Evolutionary conservation across 2,329 filamentous ascomycete genomes (phyloP), one percentile per base, ranked within the genome.

Genomic region (Fusarium beomiforme): DNA sequence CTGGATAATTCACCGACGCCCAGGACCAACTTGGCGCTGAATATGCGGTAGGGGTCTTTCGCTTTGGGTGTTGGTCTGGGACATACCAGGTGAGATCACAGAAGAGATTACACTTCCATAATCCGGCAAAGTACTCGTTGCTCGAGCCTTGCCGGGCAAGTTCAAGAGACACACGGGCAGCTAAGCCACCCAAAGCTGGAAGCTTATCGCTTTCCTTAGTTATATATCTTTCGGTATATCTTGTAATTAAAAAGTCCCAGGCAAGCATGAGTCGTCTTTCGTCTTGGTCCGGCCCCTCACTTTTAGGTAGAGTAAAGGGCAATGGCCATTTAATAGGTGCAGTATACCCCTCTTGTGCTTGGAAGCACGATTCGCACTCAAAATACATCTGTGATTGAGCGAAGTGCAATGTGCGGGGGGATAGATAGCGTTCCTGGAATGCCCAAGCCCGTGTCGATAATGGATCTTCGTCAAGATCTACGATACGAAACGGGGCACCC

Each of bases 71-170:
- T 4, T 19, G 13, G 23, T 13, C 4, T 8, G 14, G 6, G 1
- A n/a, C 21, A 0, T 8, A 2, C 44, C 36, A 53, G 6, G 1
- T 5, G 6, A 59, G 13, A 9, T 24, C 19, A 3, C 6, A 6
- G 17, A 54, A 31, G 6, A 43, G 8, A 17, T 8, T 2, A 0
- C 13, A 2, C 11, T 19, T 31, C 47, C 57, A 43, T 13, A 43
- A 8, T 1, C 46, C 57, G 6, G 56, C 29, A 2, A 59, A 14
- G 12, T 54, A 59, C 5, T 11, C 46, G 5, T 23, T 5, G 1
- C 0, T 1, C 6, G 8, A 23, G 3, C 3, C 9, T 1, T 23
- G 5, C 2, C 36, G 6, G 1, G 3, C 0, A 7, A 16, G 1
- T 4, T 33, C 9, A 11, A 29, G 14, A 16, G 7, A 21, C 5